Evolutionary conservation across 768 basidiomycete genomes (phyloP).

Genomic region (Flagelloscypha sp.): DNA sequence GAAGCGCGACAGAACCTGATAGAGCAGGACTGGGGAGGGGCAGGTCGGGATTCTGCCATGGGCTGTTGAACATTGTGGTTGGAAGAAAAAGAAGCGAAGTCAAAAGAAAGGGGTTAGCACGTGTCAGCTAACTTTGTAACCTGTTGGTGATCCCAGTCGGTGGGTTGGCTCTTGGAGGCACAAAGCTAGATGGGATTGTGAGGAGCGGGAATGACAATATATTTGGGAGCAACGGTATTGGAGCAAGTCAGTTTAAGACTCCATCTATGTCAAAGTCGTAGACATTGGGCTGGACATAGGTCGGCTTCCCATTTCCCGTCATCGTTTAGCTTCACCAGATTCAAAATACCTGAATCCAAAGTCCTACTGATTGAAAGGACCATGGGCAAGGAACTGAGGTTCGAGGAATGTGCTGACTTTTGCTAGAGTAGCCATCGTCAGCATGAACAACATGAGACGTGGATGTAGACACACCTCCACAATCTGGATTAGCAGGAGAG

Average conservation of each 20-base stretch:
- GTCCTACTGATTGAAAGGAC: conserved; percentile 64
- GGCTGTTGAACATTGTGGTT: too few relatives aligned
- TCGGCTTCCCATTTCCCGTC: conserved; percentile 53
- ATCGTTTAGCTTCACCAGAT: conserved; percentile 36
- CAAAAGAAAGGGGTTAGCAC: too few relatives aligned
- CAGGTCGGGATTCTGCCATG: too few relatives aligned
- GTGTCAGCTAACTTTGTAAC: too few relatives aligned
- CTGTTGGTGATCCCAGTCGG: too few relatives aligned
- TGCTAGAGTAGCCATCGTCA: conserved; percentile 34
- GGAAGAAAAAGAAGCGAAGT: too few relatives aligned
- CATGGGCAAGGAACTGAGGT: conserved; percentile 58
- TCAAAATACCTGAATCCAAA: conserved; percentile 49
- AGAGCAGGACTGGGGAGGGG: too few relatives aligned
- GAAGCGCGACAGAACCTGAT: too few relatives aligned
- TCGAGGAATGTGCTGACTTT: conserved; percentile 55
- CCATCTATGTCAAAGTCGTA: conserved; percentile 58
- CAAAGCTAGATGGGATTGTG: conserved; percentile 55
- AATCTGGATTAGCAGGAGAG: conserved; percentile 1
- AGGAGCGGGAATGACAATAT: conserved; percentile 62
- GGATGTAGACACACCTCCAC: conserved; percentile 45
- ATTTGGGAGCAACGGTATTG: conserved; percentile 54
- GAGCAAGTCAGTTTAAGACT: conserved; percentile 57
- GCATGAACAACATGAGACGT: conserved; percentile 46
- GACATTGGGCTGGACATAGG: conserved; percentile 57
- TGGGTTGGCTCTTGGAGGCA: too few relatives aligned